Percentiles rank a stretch among this genome's conserved stretches.
These are phyloP conservation scores for Albifimbria verrucaria DNA, from an alignment of 2,329 filamentous ascomycete species.

Conservation along the genomic window DNA sequence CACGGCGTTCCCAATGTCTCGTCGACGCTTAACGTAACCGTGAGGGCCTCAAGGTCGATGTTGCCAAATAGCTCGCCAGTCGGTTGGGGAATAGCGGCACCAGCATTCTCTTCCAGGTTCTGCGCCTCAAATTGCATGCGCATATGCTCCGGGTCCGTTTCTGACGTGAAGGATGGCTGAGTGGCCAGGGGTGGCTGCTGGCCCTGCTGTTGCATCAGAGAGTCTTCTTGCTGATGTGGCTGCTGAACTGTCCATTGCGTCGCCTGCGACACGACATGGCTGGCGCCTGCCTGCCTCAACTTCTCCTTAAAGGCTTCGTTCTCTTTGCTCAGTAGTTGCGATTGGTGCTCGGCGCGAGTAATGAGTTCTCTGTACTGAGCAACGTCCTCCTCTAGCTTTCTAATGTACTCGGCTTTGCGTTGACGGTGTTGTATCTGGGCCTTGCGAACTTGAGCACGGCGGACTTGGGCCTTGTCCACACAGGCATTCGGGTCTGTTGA, in stretches of 20 bases:
- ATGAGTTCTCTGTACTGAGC: conserved; percentile 45
- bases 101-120: neutral
- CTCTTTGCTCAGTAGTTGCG: conserved; percentile 31
- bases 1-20: conserved; percentile 38
- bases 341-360: conserved; percentile 36
- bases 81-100: conserved; percentile 2
- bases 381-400: conserved; percentile 51
- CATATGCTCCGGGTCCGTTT: neutral
- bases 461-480: conserved; percentile 40
- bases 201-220: neutral
- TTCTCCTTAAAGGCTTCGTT: conserved; percentile 40
- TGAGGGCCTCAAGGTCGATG: conserved; percentile 34
- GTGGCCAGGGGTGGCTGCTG: neutral
- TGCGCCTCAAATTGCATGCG: neutral
- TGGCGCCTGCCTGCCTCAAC: conserved; percentile 24
- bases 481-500: conserved; percentile 12
- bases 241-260: neutral
- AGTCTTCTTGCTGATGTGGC: neutral
- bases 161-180: neutral
- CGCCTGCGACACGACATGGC: conserved; percentile 4
- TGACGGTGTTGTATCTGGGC: conserved; percentile 55
- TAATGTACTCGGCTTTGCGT: conserved; percentile 53
- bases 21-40: conserved; percentile 39
- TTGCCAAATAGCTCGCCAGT: conserved; percentile 26
- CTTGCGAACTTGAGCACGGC: conserved; percentile 49